Evolutionary conservation across 345 rosid genomes (phyloP), one percentile per base, ranked within the genome.

Genomic region (Syzygium oleosum): DNA sequence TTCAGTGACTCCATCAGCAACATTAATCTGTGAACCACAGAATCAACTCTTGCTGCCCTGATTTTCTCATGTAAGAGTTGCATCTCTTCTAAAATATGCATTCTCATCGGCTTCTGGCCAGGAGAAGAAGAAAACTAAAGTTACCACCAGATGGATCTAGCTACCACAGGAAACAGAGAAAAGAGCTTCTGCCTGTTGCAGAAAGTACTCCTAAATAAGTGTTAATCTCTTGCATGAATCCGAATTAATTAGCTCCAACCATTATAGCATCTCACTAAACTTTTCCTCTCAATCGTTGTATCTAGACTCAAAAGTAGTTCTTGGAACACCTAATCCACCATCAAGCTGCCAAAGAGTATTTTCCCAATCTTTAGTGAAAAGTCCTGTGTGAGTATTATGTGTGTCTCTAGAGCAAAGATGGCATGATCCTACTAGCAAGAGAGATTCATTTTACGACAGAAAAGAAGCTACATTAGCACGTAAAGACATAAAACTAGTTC

Each of bases 91-190:
- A 90, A 61, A n/a, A 90, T 84, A 84, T 59, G 85, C 87, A 85
- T 87, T 86, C 90, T 93, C 84, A 88, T 94, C 87, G 89, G 92
- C 86, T 93, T 91, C 96, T 92, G 88, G 86, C 86, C 86, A 13
- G 63, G 49, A 29, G 5, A 55, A 43, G 19, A 84, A 52, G 31
- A 52, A 59, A 38, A 84, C 31, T 38, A 90, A 2, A 79, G 46
- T 7, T 51, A 12, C 9, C 29, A 43, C 12, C 3, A 55, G 31
- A 12, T 49, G 86, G n/a, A 46, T 31, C 73, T 19, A 51, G 25
- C 38, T 84, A 54, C 84, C 77, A 22, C 29, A 77, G n/a, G 88
- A 31, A 52, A 46, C 43, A 25, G 87, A 29, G 65, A 16, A 49
- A 43, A 31, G 3, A 51, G 85, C 65, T 87, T 79, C 87, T 65